These are phyloP conservation scores for Thamnidium elegans DNA, from an alignment of 192 early-diverging fungal genomes.

Conservation along the genomic window DNA sequence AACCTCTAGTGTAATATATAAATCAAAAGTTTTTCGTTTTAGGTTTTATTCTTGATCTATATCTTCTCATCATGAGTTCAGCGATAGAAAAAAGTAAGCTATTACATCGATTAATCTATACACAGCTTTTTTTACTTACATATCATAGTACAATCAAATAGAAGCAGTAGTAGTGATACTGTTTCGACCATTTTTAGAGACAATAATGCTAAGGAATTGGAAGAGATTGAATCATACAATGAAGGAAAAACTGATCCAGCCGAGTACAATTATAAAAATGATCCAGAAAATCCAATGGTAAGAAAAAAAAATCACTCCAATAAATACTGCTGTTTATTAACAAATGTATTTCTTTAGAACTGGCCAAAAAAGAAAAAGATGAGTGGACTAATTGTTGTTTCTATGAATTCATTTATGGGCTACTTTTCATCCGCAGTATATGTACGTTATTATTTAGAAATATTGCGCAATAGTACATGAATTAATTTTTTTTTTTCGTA, in stretches of 20 bases:
- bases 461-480: not conserved
- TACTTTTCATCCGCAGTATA: slow-evolving; percentile 27
- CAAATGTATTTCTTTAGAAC: slow-evolving; percentile 8
- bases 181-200: too few relatives aligned
- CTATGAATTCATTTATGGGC: slow-evolving; percentile 26
- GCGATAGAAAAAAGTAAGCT: too few relatives aligned
- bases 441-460: slow-evolving; percentile 1
- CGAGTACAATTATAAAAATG: slow-evolving; percentile 7
- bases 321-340: not conserved
- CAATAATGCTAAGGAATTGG: too few relatives aligned
- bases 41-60: not conserved
- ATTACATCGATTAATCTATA: too few relatives aligned
- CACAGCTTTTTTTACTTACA: too few relatives aligned
- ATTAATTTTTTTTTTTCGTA: not conserved
- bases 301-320: not conserved
- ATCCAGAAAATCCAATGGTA: slow-evolving; percentile 24
- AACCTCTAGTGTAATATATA: not conserved
- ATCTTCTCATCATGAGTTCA: not conserved
- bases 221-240: not conserved
- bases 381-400: slow-evolving; percentile 13
- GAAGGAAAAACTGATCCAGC: not conserved
- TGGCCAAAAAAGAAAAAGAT: slow-evolving; percentile 20
- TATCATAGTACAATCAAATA: too few relatives aligned
- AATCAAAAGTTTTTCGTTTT: not conserved
- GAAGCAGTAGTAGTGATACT: too few relatives aligned